phyloP scores from a whole-genome alignment of 192 early-diverging fungal genomes.

The Pilobolus umbonatus region DNA sequence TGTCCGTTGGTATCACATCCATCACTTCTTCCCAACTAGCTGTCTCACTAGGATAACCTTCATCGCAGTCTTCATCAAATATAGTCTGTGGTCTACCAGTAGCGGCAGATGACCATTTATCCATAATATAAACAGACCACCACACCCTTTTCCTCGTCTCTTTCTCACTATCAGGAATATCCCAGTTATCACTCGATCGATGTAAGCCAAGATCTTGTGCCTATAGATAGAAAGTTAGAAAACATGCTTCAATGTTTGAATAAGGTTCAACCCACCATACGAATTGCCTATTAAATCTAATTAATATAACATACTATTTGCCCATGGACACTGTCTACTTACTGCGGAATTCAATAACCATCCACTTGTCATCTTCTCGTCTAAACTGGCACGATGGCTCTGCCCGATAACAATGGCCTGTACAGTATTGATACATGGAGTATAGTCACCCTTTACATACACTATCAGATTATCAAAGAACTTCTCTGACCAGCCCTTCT shows the following conservation, averaged over 20 bases:
- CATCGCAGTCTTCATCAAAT: conserved; percentile 39
- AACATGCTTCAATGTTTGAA: background rate
- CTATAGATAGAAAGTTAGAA: conserved; percentile 4
- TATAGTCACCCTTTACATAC: conserved; percentile 22
- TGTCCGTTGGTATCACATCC: conserved; percentile 13
- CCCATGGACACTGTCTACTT: background rate
- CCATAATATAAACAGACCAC: conserved; percentile 75
- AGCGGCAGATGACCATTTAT: conserved; percentile 60
- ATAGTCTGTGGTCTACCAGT: conserved; percentile 55
- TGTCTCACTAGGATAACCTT: conserved; percentile 27
- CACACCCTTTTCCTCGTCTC: conserved; percentile 69
- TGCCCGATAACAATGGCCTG: conserved; percentile 32
- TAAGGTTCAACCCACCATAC: conserved; percentile 31
- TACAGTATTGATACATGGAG: conserved; percentile 24
- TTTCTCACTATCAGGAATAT: conserved; percentile 48
- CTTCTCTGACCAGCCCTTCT: conserved; percentile 25
- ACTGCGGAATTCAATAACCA: conserved; percentile 30
- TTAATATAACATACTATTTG: background rate
- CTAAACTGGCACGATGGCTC: conserved; percentile 28
- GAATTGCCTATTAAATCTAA: conserved; percentile 37
- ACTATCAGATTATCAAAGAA: conserved; percentile 28
- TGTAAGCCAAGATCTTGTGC: conserved; percentile 80
- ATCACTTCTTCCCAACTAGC: conserved; percentile 36
- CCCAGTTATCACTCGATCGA: conserved; percentile 55
- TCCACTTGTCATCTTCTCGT: conserved; percentile 20